Evolutionary conservation across 768 basidiomycete species (phyloP).

Genomic region (Mycena belliarum): DNA sequence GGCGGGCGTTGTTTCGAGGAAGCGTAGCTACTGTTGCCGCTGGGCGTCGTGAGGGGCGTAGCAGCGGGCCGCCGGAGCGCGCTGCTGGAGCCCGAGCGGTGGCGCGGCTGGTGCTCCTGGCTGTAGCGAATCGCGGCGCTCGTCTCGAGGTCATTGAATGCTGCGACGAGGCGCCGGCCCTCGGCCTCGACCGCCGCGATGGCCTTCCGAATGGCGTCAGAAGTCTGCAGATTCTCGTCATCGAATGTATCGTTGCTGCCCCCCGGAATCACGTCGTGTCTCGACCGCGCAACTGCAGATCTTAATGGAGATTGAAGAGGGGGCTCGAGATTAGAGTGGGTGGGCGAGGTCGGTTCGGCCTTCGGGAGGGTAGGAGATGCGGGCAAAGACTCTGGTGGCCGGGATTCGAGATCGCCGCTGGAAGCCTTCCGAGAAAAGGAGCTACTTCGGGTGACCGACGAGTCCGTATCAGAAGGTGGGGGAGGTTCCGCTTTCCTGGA

Average conservation of each 20-base stretch:
- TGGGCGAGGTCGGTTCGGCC: conserved; percentile 7
- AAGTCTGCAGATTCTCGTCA: conserved; percentile 53
- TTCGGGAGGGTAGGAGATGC: background rate
- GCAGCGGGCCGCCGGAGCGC: background rate
- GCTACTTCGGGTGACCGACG: conserved; percentile 20
- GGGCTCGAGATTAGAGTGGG: conserved; percentile 5
- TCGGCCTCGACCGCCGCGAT: conserved; percentile 68
- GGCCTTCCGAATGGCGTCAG: conserved; percentile 58
- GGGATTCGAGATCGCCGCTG: background rate
- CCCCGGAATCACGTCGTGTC: conserved; percentile 22
- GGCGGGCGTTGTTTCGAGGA: conserved; percentile 2
- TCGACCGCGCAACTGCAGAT: conserved; percentile 25
- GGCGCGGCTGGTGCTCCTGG: conserved; percentile 39
- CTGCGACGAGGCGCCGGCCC: conserved; percentile 59
- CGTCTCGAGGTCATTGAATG: conserved; percentile 68
- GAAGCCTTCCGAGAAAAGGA: conserved; percentile 4
- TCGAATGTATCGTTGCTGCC: conserved; percentile 44
- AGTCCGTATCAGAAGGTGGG: conserved; percentile 29
- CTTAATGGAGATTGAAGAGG: conserved; percentile 23
- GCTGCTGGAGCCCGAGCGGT: conserved; percentile 28
- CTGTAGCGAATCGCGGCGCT: conserved; percentile 52
- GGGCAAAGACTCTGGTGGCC: background rate
- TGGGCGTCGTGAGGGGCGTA: background rate
- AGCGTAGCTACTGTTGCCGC: background rate
- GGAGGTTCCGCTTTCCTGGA: conserved; percentile 34